Evolutionary conservation across 2,329 filamentous ascomycete species (phyloP).

Genomic region (Fusarium sp.): DNA sequence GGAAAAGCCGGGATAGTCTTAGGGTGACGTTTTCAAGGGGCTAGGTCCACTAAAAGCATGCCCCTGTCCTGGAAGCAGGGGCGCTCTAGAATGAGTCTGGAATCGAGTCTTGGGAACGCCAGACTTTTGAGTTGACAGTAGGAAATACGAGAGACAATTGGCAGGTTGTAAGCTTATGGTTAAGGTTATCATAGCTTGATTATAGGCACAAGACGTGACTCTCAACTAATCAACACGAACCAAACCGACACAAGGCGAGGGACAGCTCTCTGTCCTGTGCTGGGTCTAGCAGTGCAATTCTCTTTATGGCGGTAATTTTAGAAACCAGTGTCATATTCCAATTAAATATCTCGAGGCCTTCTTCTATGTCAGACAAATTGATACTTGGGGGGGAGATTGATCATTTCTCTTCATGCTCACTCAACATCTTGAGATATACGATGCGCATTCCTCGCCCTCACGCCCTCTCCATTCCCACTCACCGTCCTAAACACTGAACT

Average conservation of each 20-base stretch:
- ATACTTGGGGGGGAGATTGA: background rate
- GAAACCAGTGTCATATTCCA: background rate
- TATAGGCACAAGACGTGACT: too few species aligned
- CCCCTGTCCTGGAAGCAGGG: background rate
- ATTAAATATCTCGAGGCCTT: background rate
- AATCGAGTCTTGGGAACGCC: background rate
- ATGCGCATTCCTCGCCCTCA: conserved; percentile 11
- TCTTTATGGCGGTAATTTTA: background rate
- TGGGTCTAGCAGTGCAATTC: background rate
- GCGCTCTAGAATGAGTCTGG: background rate
- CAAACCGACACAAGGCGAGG: background rate
- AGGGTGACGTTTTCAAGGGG: conserved; percentile 21
- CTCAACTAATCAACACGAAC: background rate
- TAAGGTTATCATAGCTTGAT: background rate
- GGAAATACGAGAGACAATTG: background rate
- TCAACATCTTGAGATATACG: conserved; percentile 8
- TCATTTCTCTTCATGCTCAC: background rate
- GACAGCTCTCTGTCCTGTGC: background rate
- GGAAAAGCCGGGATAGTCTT: background rate
- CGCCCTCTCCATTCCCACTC: conserved; percentile 11
- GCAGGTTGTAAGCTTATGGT: background rate
- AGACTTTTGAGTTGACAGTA: background rate
- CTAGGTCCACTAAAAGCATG: conserved; percentile 24
- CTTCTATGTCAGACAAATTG: background rate
- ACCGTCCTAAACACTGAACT: conserved; percentile 71